Evolutionary conservation across 768 basidiomycete species (phyloP).

Genomic region (Paxillus ammoniavirescens): DNA sequence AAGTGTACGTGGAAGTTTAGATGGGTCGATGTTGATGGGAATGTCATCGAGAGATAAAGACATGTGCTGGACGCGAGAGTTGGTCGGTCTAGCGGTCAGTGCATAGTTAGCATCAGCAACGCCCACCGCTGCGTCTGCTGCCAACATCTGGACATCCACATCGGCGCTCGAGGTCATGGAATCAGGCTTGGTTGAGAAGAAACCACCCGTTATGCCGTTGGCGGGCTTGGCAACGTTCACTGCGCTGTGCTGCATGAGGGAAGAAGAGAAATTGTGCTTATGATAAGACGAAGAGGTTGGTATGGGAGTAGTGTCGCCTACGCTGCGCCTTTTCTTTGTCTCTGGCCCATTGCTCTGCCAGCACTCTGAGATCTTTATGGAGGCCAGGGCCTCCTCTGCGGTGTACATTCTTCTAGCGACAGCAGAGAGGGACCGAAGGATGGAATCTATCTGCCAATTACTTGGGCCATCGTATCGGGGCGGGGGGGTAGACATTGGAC

Average conservation of each 20-base stretch:
- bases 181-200: slow-evolving; percentile 27
- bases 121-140: slow-evolving; percentile 25
- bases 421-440: slow-evolving; percentile 49
- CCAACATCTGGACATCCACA: slow-evolving; percentile 30
- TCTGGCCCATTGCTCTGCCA: slow-evolving; percentile 37
- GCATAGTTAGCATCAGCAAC: slow-evolving; percentile 22
- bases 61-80: slow-evolving; percentile 29
- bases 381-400: slow-evolving; percentile 47
- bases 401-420: slow-evolving; percentile 54
- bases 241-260: slow-evolving; percentile 25
- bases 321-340: slow-evolving; percentile 45
- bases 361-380: slow-evolving; percentile 38
- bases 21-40: slow-evolving; percentile 36
- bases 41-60: slow-evolving; percentile 19
- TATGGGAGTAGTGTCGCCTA: slow-evolving; percentile 36
- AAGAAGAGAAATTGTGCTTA: slow-evolving; percentile 17
- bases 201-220: slow-evolving; percentile 11
- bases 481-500: slow-evolving; percentile 47
- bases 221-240: slow-evolving; percentile 14
- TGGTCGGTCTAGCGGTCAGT: slow-evolving; percentile 24
- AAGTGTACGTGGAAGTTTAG: slow-evolving; percentile 31
- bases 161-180: slow-evolving; percentile 9
- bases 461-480: slow-evolving; percentile 55
- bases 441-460: slow-evolving; percentile 59
- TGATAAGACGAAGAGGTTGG: slow-evolving; percentile 27